These are phyloP conservation scores for Aquilaria yunnanensis DNA, from an alignment of 345 rosid genomes.

Conservation along the genomic window DNA sequence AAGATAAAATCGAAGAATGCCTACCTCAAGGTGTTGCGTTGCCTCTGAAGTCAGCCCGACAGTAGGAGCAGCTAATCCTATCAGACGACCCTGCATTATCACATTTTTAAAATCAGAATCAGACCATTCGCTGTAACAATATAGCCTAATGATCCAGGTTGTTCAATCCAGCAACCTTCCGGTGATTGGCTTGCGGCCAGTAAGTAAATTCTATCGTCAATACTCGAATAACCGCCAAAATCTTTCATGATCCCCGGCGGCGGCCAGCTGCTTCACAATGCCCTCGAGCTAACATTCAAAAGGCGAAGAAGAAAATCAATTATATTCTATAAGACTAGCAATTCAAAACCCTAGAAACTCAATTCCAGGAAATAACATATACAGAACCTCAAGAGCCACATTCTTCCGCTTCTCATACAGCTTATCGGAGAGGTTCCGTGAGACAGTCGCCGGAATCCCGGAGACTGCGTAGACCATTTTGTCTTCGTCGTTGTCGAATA, in stretches of 20 bases:
- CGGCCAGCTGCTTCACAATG: conserved; percentile 70
- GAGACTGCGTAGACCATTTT: conserved; percentile 71
- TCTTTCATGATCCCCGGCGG: conserved; percentile 93
- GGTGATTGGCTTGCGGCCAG: conserved; percentile 89
- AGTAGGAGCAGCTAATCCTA: conserved; percentile 96
- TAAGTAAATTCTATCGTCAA: conserved; percentile 64
- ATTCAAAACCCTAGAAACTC: conserved; percentile 21
- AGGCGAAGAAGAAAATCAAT: not conserved
- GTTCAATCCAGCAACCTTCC: conserved; percentile 50
- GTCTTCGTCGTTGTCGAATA: not conserved
- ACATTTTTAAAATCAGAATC: conserved; percentile 6
- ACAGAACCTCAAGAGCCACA: conserved; percentile 86
- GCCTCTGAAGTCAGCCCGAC: conserved; percentile 93
- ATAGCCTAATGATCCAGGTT: not conserved
- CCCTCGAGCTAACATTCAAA: conserved; percentile 63
- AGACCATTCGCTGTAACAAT: conserved; percentile 7
- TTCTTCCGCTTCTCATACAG: conserved; percentile 98
- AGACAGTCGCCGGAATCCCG: conserved; percentile 58
- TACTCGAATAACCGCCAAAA: conserved; percentile 69
- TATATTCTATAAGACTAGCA: not conserved
- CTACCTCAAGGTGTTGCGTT: conserved; percentile 92
- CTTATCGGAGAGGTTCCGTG: conserved; percentile 95
- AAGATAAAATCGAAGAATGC: not conserved
- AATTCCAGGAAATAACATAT: conserved; percentile 5
- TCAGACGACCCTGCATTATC: conserved; percentile 75